Evolutionary conservation across 1,284 basidiomycete genomes (phyloP).

Genomic region (Heterobasidion parviporum): DNA sequence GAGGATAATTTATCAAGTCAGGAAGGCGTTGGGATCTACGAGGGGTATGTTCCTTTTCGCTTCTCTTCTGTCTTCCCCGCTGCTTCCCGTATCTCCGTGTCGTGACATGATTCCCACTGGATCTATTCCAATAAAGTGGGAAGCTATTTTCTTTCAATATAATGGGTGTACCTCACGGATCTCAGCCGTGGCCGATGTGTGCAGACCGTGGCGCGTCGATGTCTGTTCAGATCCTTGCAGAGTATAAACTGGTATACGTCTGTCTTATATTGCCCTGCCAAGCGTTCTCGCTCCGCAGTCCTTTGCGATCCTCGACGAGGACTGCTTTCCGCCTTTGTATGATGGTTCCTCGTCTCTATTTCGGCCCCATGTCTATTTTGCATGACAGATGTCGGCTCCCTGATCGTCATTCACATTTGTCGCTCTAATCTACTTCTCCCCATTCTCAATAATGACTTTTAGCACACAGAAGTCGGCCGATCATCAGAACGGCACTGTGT

Average conservation of each 20-base stretch:
- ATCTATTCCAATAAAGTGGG: background rate
- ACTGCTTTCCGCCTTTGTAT: too few species aligned
- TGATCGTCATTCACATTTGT: background rate
- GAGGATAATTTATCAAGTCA: conserved; percentile 71
- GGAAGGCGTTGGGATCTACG: conserved; percentile 81
- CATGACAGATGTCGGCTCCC: background rate
- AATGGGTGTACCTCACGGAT: background rate
- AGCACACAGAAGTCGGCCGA: conserved; percentile 76
- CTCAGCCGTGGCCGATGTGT: too few species aligned
- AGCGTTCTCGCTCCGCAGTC: too few species aligned
- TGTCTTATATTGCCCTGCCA: too few species aligned
- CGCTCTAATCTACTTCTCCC: conserved; percentile 9
- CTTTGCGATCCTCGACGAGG: too few species aligned
- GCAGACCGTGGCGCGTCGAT: too few species aligned
- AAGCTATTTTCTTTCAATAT: background rate
- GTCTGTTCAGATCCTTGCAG: too few species aligned
- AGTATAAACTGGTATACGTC: too few species aligned
- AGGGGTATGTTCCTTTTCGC: conserved; percentile 53
- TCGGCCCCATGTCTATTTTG: background rate
- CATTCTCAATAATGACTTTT: conserved; percentile 12
- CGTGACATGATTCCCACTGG: background rate
- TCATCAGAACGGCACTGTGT: conserved; percentile 65
- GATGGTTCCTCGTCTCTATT: too few species aligned
- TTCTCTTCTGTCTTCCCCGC: conserved; percentile 9
- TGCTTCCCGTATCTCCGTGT: conserved; percentile 5